These are phyloP conservation scores for Penicillium fimorum DNA, from an alignment of 495 filamentous ascomycete species.

Conservation along the genomic window DNA sequence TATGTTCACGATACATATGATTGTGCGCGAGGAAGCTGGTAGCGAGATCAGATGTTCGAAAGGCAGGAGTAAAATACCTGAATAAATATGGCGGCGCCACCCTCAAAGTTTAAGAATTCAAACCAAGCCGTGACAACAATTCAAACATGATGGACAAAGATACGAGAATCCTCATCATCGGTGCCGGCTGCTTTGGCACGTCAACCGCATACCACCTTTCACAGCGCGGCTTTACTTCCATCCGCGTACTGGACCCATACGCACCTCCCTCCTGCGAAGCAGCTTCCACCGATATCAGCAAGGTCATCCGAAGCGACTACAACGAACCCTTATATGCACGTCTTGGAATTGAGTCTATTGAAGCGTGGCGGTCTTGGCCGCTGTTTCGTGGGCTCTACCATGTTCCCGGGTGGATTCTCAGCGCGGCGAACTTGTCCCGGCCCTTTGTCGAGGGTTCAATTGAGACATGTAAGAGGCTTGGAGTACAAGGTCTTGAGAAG, in stretches of 20 bases:
- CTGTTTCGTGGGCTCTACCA: slow-evolving; percentile 34
- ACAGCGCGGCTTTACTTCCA: slow-evolving; percentile 19
- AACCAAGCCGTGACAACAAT: neutral
- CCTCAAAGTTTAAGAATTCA: neutral
- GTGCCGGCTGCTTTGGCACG: slow-evolving; percentile 41
- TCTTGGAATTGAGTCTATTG: slow-evolving; percentile 24
- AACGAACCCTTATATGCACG: slow-evolving; percentile 27
- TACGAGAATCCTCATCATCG: slow-evolving; percentile 33
- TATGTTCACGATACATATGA: no score
- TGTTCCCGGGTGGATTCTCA: slow-evolving; percentile 32
- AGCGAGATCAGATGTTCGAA: no score
- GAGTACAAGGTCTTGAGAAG: slow-evolving; percentile 18
- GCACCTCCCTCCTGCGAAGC: slow-evolving; percentile 28
- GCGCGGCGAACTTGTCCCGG: slow-evolving; percentile 20
- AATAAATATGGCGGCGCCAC: slow-evolving; percentile 12
- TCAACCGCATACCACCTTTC: slow-evolving; percentile 43
- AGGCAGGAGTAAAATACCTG: slow-evolving; percentile 1
- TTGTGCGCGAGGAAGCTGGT: no score
- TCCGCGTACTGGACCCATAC: slow-evolving; percentile 36
- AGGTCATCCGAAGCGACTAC: slow-evolving; percentile 34
- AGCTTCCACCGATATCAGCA: slow-evolving; percentile 31
- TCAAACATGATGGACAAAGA: slow-evolving; percentile 14
- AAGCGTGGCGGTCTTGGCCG: slow-evolving; percentile 19
- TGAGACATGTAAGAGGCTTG: slow-evolving; percentile 21
- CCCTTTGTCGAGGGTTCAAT: slow-evolving; percentile 30